Percentiles rank a stretch among this genome's conserved stretches.
Evolutionary conservation across 2,329 filamentous ascomycete genomes (phyloP).

Genomic region (Myriosclerotinia duriaeana): DNA sequence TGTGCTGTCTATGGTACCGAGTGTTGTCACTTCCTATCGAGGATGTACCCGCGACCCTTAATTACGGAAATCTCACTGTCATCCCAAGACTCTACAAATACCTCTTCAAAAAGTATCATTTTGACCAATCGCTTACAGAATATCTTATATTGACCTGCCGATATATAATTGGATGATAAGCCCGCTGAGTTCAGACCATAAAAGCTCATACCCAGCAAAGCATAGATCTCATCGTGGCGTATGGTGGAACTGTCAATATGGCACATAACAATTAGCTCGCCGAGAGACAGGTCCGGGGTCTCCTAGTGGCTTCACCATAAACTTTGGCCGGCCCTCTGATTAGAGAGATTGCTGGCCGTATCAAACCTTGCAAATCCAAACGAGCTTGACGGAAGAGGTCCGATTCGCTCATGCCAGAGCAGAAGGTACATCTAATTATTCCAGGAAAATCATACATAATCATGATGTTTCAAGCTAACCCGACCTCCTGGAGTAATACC

Average conservation of each 20-base stretch:
- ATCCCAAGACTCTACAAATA: background rate
- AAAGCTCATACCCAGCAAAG: conserved; percentile 9
- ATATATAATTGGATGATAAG: background rate
- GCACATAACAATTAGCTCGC: background rate
- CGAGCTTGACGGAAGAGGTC: background rate
- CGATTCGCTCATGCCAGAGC: background rate
- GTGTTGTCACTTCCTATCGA: background rate
- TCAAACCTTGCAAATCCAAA: background rate
- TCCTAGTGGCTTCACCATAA: background rate
- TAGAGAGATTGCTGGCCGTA: background rate
- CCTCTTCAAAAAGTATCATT: background rate
- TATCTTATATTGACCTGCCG: background rate
- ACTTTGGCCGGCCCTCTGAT: background rate
- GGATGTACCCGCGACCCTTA: background rate
- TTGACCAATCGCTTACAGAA: background rate
- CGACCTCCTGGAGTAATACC: conserved; percentile 3
- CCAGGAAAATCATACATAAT: background rate
- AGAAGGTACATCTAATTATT: background rate
- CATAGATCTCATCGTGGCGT: background rate
- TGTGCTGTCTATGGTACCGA: background rate
- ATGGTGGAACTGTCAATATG: background rate
- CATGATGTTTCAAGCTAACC: background rate
- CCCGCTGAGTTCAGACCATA: background rate
- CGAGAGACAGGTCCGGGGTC: background rate
- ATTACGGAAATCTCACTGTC: background rate